Percentiles rank a stretch among this genome's conserved stretches.
Evolutionary conservation across 495 filamentous ascomycete species (phyloP).

Genomic region (Aspergillus panamensis): DNA sequence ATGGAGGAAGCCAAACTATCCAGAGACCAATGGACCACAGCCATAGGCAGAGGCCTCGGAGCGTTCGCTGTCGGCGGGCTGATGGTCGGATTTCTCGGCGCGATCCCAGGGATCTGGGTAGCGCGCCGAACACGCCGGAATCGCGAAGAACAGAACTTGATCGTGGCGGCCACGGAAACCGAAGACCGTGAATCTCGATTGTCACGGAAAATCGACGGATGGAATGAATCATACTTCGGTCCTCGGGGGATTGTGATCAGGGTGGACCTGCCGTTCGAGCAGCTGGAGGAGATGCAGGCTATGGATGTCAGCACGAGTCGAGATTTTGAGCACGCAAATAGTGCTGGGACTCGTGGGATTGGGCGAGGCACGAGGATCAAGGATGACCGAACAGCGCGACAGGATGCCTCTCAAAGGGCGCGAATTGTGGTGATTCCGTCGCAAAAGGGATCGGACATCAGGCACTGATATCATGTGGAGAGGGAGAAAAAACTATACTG

Average conservation of each 20-base stretch:
- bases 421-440: slow-evolving; percentile 37
- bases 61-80: slow-evolving; percentile 33
- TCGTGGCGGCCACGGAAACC: slow-evolving; percentile 19
- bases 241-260: slow-evolving; percentile 35
- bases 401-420: slow-evolving; percentile 26
- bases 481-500: too few species aligned
- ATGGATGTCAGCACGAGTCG: slow-evolving; percentile 25
- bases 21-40: slow-evolving; percentile 32
- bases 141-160: slow-evolving; percentile 32
- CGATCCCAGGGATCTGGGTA: slow-evolving; percentile 31
- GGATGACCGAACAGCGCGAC: slow-evolving; percentile 7
- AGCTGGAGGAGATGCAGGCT: slow-evolving; percentile 22
- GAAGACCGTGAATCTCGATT: slow-evolving; percentile 8
- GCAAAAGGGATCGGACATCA: background rate
- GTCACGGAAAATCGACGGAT: slow-evolving; percentile 25
- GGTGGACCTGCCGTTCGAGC: slow-evolving; percentile 36
- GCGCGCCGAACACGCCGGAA: slow-evolving; percentile 17
- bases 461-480: too few species aligned
- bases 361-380: background rate
- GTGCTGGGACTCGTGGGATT: background rate
- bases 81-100: slow-evolving; percentile 33
- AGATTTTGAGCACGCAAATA: background rate
- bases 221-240: slow-evolving; percentile 36
- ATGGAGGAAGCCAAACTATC: slow-evolving; percentile 32
- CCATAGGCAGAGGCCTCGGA: slow-evolving; percentile 34